Conservation (phyloP, 345 rosid species). For the Pseudoturritis turrita region DNA sequence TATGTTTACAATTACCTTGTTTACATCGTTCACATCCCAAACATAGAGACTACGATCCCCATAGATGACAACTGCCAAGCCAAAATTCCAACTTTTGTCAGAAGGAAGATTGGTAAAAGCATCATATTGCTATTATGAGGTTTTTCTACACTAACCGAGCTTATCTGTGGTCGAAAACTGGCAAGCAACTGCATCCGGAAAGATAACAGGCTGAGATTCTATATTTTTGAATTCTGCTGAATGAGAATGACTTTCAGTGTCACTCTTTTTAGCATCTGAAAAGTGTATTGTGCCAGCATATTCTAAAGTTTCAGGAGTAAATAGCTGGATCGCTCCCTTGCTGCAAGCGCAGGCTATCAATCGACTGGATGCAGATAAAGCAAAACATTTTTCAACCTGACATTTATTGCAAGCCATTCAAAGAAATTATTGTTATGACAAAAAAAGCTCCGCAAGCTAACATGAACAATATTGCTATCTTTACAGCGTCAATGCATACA, state of each 20-base stretch:
- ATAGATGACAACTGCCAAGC: slow-evolving; percentile 64
- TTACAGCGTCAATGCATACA: not conserved
- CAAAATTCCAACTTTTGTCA: slow-evolving; percentile 11
- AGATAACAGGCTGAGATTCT: slow-evolving; percentile 24
- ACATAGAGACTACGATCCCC: slow-evolving; percentile 67
- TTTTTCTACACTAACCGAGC: slow-evolving; percentile 46
- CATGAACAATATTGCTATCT: not conserved
- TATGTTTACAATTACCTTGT: slow-evolving; percentile 42
- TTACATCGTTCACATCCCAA: slow-evolving; percentile 65
- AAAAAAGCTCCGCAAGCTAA: not conserved
- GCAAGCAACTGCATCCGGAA: slow-evolving; percentile 81
- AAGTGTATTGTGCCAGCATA: slow-evolving; percentile 47
- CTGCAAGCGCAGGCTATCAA: slow-evolving; percentile 81
- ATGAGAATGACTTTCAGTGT: slow-evolving; percentile 25
- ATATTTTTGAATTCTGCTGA: slow-evolving; percentile 3
- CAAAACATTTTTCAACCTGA: slow-evolving; percentile 77
- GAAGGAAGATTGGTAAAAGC: not conserved
- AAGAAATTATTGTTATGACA: not conserved
- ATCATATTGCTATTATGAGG: not conserved
- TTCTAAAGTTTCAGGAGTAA: slow-evolving; percentile 37
- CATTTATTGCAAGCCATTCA: slow-evolving; percentile 14
- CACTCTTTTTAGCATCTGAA: slow-evolving; percentile 42
- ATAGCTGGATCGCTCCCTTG: slow-evolving; percentile 58
- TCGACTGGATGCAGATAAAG: slow-evolving; percentile 55
- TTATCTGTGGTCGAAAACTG: slow-evolving; percentile 61